Percentiles rank a stretch among this genome's conserved stretches.
phyloP scores from a whole-genome alignment of 148 eudicot genomes.

The Cornus controversa region DNA sequence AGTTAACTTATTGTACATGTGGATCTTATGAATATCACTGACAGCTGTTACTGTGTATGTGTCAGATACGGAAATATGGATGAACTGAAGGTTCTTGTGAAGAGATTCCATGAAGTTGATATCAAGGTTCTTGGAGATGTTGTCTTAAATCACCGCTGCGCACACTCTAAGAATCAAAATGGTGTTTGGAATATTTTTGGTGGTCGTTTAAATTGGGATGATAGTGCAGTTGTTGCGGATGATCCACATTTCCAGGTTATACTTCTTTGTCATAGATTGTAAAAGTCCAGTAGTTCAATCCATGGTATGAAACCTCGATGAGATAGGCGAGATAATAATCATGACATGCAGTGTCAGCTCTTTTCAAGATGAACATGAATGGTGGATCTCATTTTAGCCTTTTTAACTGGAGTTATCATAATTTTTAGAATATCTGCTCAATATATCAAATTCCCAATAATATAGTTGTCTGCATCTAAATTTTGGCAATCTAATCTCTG shows the following conservation, averaged over 20 bases:
- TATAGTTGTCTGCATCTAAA: too few relatives aligned
- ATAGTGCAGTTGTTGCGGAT: slow-evolving; percentile 94
- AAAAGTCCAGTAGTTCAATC: not conserved
- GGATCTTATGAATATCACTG: not conserved
- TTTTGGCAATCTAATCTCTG: too few relatives aligned
- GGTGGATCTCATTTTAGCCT: too few relatives aligned
- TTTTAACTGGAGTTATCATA: too few relatives aligned
- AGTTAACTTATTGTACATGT: not conserved
- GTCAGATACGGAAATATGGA: slow-evolving; percentile 83
- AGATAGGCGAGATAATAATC: too few relatives aligned
- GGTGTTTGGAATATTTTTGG: slow-evolving; percentile 98
- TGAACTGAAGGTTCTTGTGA: slow-evolving; percentile 73
- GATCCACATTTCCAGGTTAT: slow-evolving; percentile 99
- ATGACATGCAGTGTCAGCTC: too few relatives aligned
- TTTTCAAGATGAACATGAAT: too few relatives aligned
- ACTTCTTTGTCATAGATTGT: not conserved
- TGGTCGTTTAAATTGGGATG: slow-evolving; percentile 99
- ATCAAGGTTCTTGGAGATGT: slow-evolving; percentile 89
- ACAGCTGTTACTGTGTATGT: slow-evolving; percentile 16
- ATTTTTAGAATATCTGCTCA: too few relatives aligned
- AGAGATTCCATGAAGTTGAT: slow-evolving; percentile 70
- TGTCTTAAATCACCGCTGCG: slow-evolving; percentile 96
- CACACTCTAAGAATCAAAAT: slow-evolving; percentile 69
- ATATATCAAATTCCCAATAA: too few relatives aligned
- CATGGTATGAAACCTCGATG: too few relatives aligned